A percentile compares a stretch with the other conserved stretches of the same genome.
phyloP scores from a whole-genome alignment of 2,329 filamentous ascomycete species.

The Exophiala viscosa region DNA sequence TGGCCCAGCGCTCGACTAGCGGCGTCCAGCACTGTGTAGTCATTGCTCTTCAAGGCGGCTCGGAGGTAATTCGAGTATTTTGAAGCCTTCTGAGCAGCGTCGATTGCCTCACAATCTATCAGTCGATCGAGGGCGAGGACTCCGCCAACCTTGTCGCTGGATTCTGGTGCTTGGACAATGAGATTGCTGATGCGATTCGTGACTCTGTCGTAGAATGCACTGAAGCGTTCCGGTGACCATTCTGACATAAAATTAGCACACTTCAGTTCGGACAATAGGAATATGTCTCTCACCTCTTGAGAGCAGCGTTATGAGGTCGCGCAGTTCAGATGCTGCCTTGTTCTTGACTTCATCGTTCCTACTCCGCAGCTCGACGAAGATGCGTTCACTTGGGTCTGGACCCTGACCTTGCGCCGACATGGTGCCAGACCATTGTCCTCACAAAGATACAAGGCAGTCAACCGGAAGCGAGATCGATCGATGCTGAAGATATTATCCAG shows the following conservation, averaged over 20 bases:
- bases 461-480: background rate
- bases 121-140: constrained; percentile 88
- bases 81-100: constrained; percentile 88
- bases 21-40: constrained; percentile 83
- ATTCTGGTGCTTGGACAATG: constrained; percentile 80
- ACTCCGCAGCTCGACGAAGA: constrained; percentile 56
- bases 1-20: constrained; percentile 86
- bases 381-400: constrained; percentile 51
- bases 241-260: constrained; percentile 49
- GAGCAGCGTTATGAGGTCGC: constrained; percentile 44
- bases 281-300: constrained; percentile 40
- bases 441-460: background rate
- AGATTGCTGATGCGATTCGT: constrained; percentile 65
- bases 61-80: constrained; percentile 89
- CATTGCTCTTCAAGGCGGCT: constrained; percentile 82
- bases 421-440: constrained; percentile 25
- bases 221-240: constrained; percentile 74
- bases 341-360: constrained; percentile 51
- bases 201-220: constrained; percentile 64
- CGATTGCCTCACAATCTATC: constrained; percentile 94
- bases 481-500: background rate
- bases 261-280: background rate
- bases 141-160: constrained; percentile 83
- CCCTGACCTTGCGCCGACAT: constrained; percentile 48
- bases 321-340: constrained; percentile 48